Percentiles rank a stretch among this genome's conserved stretches.
Conservation (phyloP, 2,329 filamentous ascomycete species). For the Orbilia quercus region DNA sequence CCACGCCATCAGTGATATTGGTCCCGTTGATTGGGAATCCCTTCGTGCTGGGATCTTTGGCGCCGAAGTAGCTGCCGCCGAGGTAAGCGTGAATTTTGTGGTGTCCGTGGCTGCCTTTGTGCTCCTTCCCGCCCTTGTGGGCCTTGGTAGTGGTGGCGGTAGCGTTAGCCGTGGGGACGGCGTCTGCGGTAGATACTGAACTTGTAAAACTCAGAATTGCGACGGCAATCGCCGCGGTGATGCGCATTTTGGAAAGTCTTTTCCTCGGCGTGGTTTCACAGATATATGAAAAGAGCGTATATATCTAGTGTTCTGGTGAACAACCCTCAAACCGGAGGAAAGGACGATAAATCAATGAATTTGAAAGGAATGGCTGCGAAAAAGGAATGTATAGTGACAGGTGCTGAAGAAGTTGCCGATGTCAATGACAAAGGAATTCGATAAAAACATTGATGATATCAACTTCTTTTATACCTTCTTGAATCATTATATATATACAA, state of each 20-base stretch:
- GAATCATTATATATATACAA: neutral
- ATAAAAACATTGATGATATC: neutral
- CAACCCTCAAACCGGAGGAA: neutral
- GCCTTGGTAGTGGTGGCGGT: too few species aligned
- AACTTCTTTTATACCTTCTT: neutral
- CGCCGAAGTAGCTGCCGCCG: neutral
- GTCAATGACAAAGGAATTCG: neutral
- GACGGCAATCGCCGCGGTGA: slow-evolving; percentile 15
- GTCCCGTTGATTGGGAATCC: neutral
- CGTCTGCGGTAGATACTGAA: neutral
- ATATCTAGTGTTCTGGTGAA: neutral
- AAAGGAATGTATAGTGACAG: neutral
- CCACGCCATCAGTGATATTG: neutral
- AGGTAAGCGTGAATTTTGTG: neutral
- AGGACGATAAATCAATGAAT: neutral
- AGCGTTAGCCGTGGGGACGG: too few species aligned
- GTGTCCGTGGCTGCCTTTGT: neutral
- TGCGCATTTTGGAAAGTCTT: slow-evolving; percentile 11
- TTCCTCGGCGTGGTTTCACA: too few species aligned
- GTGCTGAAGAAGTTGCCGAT: neutral
- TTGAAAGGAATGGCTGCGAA: neutral
- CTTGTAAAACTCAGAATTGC: slow-evolving; percentile 2
- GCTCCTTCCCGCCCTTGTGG: neutral
- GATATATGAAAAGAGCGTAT: slow-evolving; percentile 7
- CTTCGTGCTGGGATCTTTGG: neutral